Percentiles rank a stretch among this genome's conserved stretches.
These are phyloP conservation scores for Cadophora luteo-olivacea DNA, from an alignment of 2,329 filamentous ascomycete genomes.

Conservation along the genomic window DNA sequence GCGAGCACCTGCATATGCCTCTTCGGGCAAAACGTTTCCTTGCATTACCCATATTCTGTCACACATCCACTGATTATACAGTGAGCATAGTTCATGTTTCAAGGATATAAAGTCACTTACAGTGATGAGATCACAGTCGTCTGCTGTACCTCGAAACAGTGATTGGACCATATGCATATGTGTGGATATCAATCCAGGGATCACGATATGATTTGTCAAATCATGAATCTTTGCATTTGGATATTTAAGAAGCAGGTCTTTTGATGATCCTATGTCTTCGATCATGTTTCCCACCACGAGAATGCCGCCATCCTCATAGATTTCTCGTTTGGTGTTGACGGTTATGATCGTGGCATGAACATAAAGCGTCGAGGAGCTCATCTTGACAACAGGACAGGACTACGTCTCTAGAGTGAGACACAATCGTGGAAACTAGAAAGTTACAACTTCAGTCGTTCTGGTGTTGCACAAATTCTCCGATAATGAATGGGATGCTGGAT, in stretches of 20 bases:
- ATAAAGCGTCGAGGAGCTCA: slow-evolving; percentile 11
- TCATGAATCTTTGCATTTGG: slow-evolving; percentile 4
- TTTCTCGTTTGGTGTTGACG: slow-evolving; percentile 34
- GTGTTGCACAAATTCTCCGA: too few species aligned
- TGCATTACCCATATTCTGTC: slow-evolving; percentile 29
- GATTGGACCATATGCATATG: slow-evolving; percentile 25
- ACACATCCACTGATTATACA: slow-evolving; percentile 25
- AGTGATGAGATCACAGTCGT: slow-evolving; percentile 22
- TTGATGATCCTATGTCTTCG: slow-evolving; percentile 20
- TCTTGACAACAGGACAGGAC: too few species aligned
- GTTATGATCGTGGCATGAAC: slow-evolving; percentile 22
- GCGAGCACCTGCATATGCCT: slow-evolving; percentile 24
- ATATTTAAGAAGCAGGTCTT: slow-evolving; percentile 14
- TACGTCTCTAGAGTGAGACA: too few species aligned
- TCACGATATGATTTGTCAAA: slow-evolving; percentile 15
- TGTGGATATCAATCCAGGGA: slow-evolving; percentile 18
- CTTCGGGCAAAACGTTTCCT: slow-evolving; percentile 20
- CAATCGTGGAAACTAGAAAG: too few species aligned
- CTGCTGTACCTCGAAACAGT: slow-evolving; percentile 23
- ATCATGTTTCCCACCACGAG: slow-evolving; percentile 19
- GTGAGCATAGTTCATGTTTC: not conserved
- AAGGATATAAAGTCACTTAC: not conserved
- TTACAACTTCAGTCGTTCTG: too few species aligned
- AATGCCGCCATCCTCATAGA: slow-evolving; percentile 42
- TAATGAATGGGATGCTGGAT: too few species aligned